Evolutionary conservation across 2,329 filamentous ascomycete species (phyloP).

Genomic region (Hypoxylon sp.): DNA sequence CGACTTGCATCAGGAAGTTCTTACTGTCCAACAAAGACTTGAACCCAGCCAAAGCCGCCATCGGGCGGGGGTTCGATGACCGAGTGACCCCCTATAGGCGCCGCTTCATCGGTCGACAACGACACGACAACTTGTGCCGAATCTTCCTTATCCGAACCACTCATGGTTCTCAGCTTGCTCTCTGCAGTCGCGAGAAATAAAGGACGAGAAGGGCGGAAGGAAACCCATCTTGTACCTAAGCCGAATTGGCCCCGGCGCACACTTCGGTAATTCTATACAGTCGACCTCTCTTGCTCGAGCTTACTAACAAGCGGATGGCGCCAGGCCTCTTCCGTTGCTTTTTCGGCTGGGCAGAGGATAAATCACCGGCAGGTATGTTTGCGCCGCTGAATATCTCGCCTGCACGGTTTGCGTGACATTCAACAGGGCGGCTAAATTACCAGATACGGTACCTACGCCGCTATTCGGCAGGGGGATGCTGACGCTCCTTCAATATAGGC

Average conservation of each 20-base stretch:
- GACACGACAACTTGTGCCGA: constrained; percentile 9
- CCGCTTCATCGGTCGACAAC: constrained; percentile 23
- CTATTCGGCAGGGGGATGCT: not conserved
- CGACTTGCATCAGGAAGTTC: constrained; percentile 1
- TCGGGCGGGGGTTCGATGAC: constrained; percentile 30
- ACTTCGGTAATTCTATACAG: constrained; percentile 20
- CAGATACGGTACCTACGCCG: constrained; percentile 17
- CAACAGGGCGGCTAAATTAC: constrained; percentile 34
- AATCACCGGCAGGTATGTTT: constrained; percentile 6
- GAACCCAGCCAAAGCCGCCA: constrained; percentile 35
- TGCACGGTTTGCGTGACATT: constrained; percentile 15
- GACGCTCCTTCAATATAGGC: constrained; percentile 7
- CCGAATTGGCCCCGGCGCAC: not conserved
- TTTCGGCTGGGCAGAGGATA: constrained; percentile 17
- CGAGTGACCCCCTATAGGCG: not conserved
- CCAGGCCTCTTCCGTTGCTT: constrained; percentile 8
- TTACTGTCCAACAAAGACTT: constrained; percentile 42
- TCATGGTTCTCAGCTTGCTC: not conserved
- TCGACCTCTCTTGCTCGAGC: constrained; percentile 6
- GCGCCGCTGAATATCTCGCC: not conserved
- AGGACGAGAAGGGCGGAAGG: not conserved
- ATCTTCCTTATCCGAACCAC: constrained; percentile 22
- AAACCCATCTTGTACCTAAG: constrained; percentile 14
- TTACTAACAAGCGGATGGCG: constrained; percentile 17
- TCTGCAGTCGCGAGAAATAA: not conserved